Evolutionary conservation across 805 yeast genomes (phyloP).

Genomic region (Starmera dryadoides): DNA sequence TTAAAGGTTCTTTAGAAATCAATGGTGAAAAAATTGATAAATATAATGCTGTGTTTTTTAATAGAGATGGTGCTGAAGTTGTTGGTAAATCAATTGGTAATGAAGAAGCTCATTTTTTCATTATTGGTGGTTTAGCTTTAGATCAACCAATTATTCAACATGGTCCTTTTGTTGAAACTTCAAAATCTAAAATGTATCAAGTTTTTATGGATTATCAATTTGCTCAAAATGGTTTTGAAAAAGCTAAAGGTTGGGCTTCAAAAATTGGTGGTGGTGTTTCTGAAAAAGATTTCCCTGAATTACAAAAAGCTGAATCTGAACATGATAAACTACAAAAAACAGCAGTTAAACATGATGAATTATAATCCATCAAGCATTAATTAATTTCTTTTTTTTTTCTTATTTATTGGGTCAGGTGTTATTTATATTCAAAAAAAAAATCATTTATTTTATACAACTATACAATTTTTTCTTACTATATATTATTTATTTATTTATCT

Average conservation of each 20-base stretch:
- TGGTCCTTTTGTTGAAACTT: slow-evolving; percentile 85
- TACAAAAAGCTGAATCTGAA: background rate
- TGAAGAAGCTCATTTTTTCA: slow-evolving; percentile 46
- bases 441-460: no score
- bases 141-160: slow-evolving; percentile 77
- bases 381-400: background rate
- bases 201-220: slow-evolving; percentile 69
- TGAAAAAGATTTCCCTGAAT: slow-evolving; percentile 19
- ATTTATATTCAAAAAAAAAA: no score
- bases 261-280: slow-evolving; percentile 29
- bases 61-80: slow-evolving; percentile 59
- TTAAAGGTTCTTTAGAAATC: slow-evolving; percentile 52
- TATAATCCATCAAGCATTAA: background rate
- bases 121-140: slow-evolving; percentile 70
- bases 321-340: background rate
- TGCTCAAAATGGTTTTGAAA: slow-evolving; percentile 64
- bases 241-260: slow-evolving; percentile 51
- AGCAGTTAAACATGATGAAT: background rate
- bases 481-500: no score
- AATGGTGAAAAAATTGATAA: slow-evolving; percentile 35
- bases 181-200: slow-evolving; percentile 55
- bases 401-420: no score
- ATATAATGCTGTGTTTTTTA: slow-evolving; percentile 53
- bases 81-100: slow-evolving; percentile 43
- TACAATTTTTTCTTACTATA: no score